Evolutionary conservation across 2,329 filamentous ascomycete species (phyloP), one percentile per base, ranked within the genome.

Genomic region (Aspergillus glaucus): DNA sequence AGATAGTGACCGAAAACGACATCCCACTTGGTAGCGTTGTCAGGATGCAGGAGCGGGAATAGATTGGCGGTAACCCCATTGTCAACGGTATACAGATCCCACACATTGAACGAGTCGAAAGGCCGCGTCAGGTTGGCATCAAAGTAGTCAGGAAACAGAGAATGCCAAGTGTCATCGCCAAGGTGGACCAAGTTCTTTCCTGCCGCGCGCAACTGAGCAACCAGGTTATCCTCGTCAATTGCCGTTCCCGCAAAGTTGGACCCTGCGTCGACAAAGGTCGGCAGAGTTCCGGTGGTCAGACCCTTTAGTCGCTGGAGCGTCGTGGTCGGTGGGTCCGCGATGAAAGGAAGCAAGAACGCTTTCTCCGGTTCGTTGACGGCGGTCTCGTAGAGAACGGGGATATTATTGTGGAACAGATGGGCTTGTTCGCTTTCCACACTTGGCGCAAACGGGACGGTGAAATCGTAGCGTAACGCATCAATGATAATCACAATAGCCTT

Each of bases 81-180:
- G 64, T 98, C 93, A 2, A 98, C 88, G 0, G 93, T 97, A 67
- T 97, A 90, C 60, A 98, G 71, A 67, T 98, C 93, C 89, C 90
- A 96, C 6, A 97, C 93, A 63, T 97, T 96, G 73, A 98, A 95
- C 53, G 92, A 97, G 66, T 97, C 92, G 67, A 95, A 98, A 0
- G 93, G 82, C 58, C 79, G 82, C 58, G 91, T 95, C 49, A 96
- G 81, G 49, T 92, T 87, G 7, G 84, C 74, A 66, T 95, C 85
- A 61, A 98, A 98, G 67, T 94, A 90, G n/a, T 79, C 88, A 0
- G 93, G 93, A 65, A 97, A 98, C 14, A 98, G 75, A 40, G 88
- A 80, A 56, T 90, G 87, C 93, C 93, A 98, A 4, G 93, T 98
- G 70, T 98, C 92, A 66, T 98, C 93, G n/a, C 93, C 93, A 34